phyloP scores from a whole-genome alignment of 1,284 basidiomycete genomes.

The Fomes fomentarius region DNA sequence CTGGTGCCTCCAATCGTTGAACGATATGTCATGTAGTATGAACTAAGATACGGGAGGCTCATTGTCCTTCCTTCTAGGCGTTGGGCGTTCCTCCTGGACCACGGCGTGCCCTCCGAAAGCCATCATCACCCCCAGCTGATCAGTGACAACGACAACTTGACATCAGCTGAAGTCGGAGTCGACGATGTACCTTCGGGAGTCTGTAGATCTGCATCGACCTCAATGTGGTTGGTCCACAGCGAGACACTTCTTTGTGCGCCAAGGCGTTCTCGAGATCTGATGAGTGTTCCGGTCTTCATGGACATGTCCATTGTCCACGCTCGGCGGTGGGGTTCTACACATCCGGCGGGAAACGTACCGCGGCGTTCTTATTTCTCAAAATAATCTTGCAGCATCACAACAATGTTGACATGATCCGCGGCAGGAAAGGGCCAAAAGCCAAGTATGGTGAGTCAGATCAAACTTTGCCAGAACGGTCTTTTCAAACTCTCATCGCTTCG shows the following conservation, averaged over 20 bases:
- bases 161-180: background rate
- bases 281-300: slow-evolving; percentile 11
- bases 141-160: too few species aligned
- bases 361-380: too few species aligned
- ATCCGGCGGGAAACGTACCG: too few species aligned
- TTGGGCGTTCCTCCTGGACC: too few species aligned
- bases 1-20: too few species aligned
- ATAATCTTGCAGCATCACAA: too few species aligned
- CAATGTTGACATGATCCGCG: background rate
- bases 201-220: background rate
- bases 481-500: background rate
- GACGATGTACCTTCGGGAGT: slow-evolving; percentile 9
- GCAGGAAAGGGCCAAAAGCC: background rate
- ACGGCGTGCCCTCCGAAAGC: too few species aligned
- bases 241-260: slow-evolving; percentile 4
- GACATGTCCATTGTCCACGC: background rate
- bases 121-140: too few species aligned
- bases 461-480: background rate
- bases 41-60: too few species aligned
- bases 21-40: too few species aligned
- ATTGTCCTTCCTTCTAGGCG: background rate
- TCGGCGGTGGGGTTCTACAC: background rate
- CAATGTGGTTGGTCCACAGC: background rate
- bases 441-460: background rate
- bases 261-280: slow-evolving; percentile 7